phyloP scores from a whole-genome alignment of 1,284 basidiomycete genomes.

The Chalciporus sp. region DNA sequence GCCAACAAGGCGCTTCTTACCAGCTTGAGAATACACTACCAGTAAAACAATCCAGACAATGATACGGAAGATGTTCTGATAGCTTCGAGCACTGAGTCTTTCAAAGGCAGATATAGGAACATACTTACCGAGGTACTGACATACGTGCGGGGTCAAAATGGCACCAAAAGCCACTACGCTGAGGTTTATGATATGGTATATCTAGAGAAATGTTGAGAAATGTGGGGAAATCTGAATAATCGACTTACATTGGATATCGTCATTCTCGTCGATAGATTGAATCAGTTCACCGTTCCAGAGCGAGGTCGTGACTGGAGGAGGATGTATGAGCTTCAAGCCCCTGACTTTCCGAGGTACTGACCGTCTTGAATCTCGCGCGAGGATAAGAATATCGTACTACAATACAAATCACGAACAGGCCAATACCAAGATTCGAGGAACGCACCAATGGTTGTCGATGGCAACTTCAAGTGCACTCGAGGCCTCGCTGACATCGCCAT shows the following conservation, averaged over 20 bases:
- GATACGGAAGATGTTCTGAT: slow-evolving; percentile 78
- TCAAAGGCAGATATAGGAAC: background rate
- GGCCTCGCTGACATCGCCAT: slow-evolving; percentile 50
- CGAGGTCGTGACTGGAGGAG: slow-evolving; percentile 57
- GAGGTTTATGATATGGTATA: slow-evolving; percentile 56
- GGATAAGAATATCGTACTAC: slow-evolving; percentile 81
- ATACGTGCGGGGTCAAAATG: slow-evolving; percentile 81
- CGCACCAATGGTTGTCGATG: slow-evolving; percentile 66
- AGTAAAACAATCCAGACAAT: slow-evolving; percentile 85
- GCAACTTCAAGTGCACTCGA: slow-evolving; percentile 35
- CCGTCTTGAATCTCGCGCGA: slow-evolving; percentile 86
- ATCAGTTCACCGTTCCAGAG: slow-evolving; percentile 85
- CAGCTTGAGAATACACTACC: slow-evolving; percentile 84
- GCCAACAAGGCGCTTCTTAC: slow-evolving; percentile 33
- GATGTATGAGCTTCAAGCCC: slow-evolving; percentile 7
- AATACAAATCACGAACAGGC: slow-evolving; percentile 6
- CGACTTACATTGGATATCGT: slow-evolving; percentile 69
- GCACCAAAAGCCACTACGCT: slow-evolving; percentile 60
- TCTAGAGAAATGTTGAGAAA: slow-evolving; percentile 44
- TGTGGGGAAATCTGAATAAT: background rate
- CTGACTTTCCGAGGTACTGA: slow-evolving; percentile 32
- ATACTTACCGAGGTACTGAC: slow-evolving; percentile 74
- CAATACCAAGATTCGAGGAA: slow-evolving; percentile 1
- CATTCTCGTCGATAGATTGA: slow-evolving; percentile 70
- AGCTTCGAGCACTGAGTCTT: slow-evolving; percentile 42